Evolutionary conservation across 345 rosid genomes (phyloP), one percentile per base, ranked within the genome.

Genomic region (Triadica sebifera): DNA sequence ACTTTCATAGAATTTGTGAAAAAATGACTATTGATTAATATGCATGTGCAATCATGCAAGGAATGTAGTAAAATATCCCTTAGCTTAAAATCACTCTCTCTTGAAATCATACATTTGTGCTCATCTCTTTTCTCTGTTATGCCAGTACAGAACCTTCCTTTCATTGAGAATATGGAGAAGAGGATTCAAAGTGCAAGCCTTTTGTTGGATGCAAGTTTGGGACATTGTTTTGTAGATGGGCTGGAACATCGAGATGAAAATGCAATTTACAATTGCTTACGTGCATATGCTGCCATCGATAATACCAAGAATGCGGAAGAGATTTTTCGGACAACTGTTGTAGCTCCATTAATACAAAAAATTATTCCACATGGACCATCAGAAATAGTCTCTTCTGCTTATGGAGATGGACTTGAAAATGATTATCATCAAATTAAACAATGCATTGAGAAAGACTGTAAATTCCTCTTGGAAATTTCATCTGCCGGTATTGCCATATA

Each of bases 61-160:
- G 49, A 78, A 60, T 66, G 41, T 43, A 75, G 58, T 37, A 49
- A 70, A 67, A 29, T 41, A 38, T 75, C 41, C 37, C 8, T 15
- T 16, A 72, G 75, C 62, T 62, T 11, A 60, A 65, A 49, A 17
- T 24, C 43, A 47, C 17, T 69, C 16, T 29, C n/a, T n/a, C 47
- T 29, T 52, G 56, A 50, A 69, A 69, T 71, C 62, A 12, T 77
- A 65, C 78, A 74, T 57, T 62, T 74, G 73, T 82, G 83, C 89
- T 87, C 83, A 87, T 85, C 78, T 82, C 81, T 74, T 72, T 79
- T 82, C 81, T 89, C 79, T 74, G 62, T 87, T 83, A 76, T 91
- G 96, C 92, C 90, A 88, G 94, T 90, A 90, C 93, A 93, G 99
- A 86, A 89, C 83, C 98, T 96, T 75, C 99, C 99, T 81, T 96